Evolutionary conservation across 495 filamentous ascomycete species (phyloP).

Genomic region (Neurospora intermedia): DNA sequence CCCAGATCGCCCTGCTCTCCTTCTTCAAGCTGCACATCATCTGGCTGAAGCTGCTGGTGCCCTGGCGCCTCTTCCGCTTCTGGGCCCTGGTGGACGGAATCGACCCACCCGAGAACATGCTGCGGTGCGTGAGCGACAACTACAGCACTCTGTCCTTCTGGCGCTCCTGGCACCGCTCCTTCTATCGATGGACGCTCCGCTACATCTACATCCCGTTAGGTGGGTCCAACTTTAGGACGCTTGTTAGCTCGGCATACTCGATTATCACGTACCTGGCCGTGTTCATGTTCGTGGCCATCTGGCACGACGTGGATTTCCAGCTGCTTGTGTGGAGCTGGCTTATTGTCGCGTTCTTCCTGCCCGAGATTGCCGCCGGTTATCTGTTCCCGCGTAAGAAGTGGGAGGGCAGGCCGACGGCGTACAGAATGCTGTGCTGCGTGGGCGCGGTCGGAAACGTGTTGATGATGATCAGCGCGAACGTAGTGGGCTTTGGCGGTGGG

Average conservation of each 20-base stretch:
- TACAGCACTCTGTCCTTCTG: constrained; percentile 89
- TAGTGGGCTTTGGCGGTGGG: constrained; percentile 90
- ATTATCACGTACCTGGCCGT: constrained; percentile 70
- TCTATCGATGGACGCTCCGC: constrained; percentile 85
- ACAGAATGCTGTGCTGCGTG: constrained; percentile 72
- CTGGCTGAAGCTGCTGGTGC: constrained; percentile 94
- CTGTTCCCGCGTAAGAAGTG: constrained; percentile 64
- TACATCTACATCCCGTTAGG: constrained; percentile 94
- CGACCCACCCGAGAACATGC: constrained; percentile 96
- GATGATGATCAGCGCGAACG: constrained; percentile 92
- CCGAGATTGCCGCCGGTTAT: constrained; percentile 61
- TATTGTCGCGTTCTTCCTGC: constrained; percentile 83
- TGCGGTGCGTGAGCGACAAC: constrained; percentile 93
- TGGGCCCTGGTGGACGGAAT: constrained; percentile 85
- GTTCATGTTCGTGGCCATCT: constrained; percentile 95
- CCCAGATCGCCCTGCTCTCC: constrained; percentile 81
- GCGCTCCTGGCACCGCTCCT: constrained; percentile 90
- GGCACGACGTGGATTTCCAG: constrained; percentile 94
- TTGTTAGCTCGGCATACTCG: constrained; percentile 28
- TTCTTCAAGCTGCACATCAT: constrained; percentile 97
- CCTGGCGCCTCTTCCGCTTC: constrained; percentile 95
- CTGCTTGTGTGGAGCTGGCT: constrained; percentile 96
- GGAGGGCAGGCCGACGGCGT: constrained; percentile 53
- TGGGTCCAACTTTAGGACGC: constrained; percentile 43
- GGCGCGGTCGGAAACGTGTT: constrained; percentile 79